A percentile compares a stretch with the other conserved stretches of the same genome.
Evolutionary conservation across 2,329 filamentous ascomycete species (phyloP).

Genomic region (Davidsoniella eucalypti): DNA sequence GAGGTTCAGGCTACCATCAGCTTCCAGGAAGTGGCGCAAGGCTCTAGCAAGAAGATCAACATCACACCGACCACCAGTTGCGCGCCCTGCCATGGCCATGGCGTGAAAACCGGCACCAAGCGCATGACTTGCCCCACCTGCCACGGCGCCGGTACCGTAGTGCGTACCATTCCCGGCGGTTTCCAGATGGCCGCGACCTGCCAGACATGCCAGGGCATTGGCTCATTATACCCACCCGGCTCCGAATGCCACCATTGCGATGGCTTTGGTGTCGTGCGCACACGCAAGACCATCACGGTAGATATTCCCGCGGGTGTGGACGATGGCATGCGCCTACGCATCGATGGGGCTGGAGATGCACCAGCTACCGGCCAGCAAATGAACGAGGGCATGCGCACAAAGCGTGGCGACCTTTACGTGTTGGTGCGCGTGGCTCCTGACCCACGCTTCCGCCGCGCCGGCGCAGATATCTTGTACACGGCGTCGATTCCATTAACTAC

Average conservation of each 20-base stretch:
- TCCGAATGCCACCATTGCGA: slow-evolving; percentile 65
- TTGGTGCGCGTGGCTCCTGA: slow-evolving; percentile 81
- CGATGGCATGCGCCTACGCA: slow-evolving; percentile 81
- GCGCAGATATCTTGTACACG: slow-evolving; percentile 84
- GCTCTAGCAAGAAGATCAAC: slow-evolving; percentile 70
- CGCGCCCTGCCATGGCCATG: slow-evolving; percentile 66
- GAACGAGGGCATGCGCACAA: slow-evolving; percentile 40
- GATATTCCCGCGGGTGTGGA: slow-evolving; percentile 94
- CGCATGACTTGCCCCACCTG: slow-evolving; percentile 61
- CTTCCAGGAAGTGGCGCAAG: slow-evolving; percentile 93
- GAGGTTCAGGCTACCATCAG: slow-evolving; percentile 86
- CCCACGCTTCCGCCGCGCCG: slow-evolving; percentile 71
- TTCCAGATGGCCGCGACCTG: slow-evolving; percentile 96
- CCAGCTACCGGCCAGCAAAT: slow-evolving; percentile 57
- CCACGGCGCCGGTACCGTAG: slow-evolving; percentile 68
- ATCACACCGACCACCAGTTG: slow-evolving; percentile 72
- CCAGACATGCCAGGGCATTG: slow-evolving; percentile 61
- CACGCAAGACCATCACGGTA: slow-evolving; percentile 67
- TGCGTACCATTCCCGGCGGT: slow-evolving; percentile 79
- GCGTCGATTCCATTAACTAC: slow-evolving; percentile 85
- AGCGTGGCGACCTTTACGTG: slow-evolving; percentile 79
- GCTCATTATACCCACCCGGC: slow-evolving; percentile 58
- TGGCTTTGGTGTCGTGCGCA: slow-evolving; percentile 70
- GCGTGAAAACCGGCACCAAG: slow-evolving; percentile 66
- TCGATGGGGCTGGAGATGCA: slow-evolving; percentile 76